phyloP scores from a whole-genome alignment of 305 asterid species.

The Stenogyne calaminthoides region DNA sequence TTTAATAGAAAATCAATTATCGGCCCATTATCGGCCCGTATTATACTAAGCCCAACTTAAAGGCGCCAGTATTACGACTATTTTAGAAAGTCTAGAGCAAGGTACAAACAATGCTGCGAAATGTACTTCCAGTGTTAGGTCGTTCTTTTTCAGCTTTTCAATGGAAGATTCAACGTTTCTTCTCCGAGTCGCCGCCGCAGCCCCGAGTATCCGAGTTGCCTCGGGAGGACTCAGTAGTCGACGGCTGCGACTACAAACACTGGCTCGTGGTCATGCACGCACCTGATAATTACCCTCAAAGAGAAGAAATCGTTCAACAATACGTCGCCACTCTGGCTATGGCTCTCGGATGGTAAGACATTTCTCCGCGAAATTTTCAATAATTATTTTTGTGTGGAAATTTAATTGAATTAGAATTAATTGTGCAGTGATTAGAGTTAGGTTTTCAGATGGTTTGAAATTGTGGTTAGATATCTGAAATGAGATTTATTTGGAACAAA shows the following conservation, averaged over 20 bases:
- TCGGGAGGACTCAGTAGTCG: constrained; percentile 37
- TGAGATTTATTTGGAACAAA: not conserved
- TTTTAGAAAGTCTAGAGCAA: not conserved
- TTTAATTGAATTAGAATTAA: no score
- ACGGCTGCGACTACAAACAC: constrained; percentile 51
- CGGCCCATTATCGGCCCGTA: no score
- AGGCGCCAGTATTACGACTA: not conserved
- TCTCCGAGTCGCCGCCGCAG: constrained; percentile 28
- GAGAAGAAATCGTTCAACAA: constrained; percentile 41
- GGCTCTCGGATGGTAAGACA: constrained; percentile 41
- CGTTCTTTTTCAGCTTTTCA: constrained; percentile 18
- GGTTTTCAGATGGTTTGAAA: not conserved
- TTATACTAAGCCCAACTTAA: not conserved
- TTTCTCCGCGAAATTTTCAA: not conserved
- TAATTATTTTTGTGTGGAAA: not conserved
- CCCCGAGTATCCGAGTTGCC: constrained; percentile 32
- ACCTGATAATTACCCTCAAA: constrained; percentile 41
- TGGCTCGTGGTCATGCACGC: constrained; percentile 56
- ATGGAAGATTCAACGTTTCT: constrained; percentile 8
- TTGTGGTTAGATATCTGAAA: not conserved
- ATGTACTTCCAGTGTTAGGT: constrained; percentile 22
- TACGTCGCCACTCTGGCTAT: constrained; percentile 42
- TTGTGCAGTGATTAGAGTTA: not conserved
- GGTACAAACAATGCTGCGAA: constrained; percentile 36
- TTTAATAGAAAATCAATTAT: no score